phyloP scores from a whole-genome alignment of 331 rosid species.

The Saraca asoca region DNA sequence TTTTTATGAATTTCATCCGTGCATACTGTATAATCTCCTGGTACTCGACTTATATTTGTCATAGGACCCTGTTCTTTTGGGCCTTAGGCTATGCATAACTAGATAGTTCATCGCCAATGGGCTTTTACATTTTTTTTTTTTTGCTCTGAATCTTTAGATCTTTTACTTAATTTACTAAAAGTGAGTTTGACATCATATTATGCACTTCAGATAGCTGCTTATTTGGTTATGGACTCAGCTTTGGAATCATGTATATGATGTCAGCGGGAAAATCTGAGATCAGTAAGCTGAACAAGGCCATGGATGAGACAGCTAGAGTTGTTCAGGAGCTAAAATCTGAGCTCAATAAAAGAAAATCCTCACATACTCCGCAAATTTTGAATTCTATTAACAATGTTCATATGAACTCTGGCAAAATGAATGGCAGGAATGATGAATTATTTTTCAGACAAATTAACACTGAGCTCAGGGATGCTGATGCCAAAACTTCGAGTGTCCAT shows the following conservation, averaged over 20 bases:
- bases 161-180: slow-evolving; percentile 9
- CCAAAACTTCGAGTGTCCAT: slow-evolving; percentile 32
- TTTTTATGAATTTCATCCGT: no score
- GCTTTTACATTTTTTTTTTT: no score
- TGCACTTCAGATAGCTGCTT: slow-evolving; percentile 47
- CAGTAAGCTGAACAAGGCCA: slow-evolving; percentile 47
- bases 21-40: no score
- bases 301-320: slow-evolving; percentile 56
- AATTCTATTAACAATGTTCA: slow-evolving; percentile 33
- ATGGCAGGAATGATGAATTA: slow-evolving; percentile 30
- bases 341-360: slow-evolving; percentile 54
- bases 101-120: background rate
- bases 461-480: slow-evolving; percentile 24
- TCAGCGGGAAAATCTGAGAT: slow-evolving; percentile 64
- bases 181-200: slow-evolving; percentile 10
- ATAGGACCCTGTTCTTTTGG: no score
- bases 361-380: slow-evolving; percentile 19
- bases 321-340: slow-evolving; percentile 62
- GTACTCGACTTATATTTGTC: no score
- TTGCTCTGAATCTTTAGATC: no score
- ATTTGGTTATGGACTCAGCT: slow-evolving; percentile 68
- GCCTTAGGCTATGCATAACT: no score
- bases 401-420: slow-evolving; percentile 23
- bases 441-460: slow-evolving; percentile 30
- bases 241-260: slow-evolving; percentile 73